Percentiles rank a stretch among this genome's conserved stretches.
phyloP scores from a whole-genome alignment of 2,329 filamentous ascomycete genomes.

The Amesomyces nigricolor region DNA sequence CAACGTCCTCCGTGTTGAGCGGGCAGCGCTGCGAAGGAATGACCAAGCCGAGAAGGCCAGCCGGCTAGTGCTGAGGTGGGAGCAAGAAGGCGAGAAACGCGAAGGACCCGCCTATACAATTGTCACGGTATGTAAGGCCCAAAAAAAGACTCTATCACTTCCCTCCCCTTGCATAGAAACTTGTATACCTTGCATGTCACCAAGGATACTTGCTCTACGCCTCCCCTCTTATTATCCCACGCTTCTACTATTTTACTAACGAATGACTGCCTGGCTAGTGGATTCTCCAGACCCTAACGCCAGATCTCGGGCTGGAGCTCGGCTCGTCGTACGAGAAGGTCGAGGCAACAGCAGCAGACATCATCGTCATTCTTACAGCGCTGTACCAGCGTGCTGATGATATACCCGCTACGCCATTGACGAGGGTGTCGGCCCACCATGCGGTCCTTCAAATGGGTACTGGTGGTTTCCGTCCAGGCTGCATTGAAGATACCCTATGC shows the following conservation, averaged over 20 bases:
- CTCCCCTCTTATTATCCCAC: neutral
- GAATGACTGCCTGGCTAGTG: neutral
- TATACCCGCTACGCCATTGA: neutral
- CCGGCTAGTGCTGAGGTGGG: slow-evolving; percentile 5
- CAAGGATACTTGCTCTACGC: slow-evolving; percentile 1
- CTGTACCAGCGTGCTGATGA: neutral
- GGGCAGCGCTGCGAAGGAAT: neutral
- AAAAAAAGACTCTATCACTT: slow-evolving; percentile 2
- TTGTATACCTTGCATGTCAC: slow-evolving; percentile 2
- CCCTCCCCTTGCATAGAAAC: neutral
- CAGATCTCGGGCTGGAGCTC: neutral
- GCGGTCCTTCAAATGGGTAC: neutral
- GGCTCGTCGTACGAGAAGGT: neutral
- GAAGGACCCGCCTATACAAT: too few species aligned
- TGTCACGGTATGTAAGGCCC: slow-evolving; percentile 3
- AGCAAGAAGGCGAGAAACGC: slow-evolving; percentile 9
- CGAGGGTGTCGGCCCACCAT: neutral
- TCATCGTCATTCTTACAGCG: neutral
- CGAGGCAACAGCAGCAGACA: neutral
- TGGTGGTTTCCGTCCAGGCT: neutral
- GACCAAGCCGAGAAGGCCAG: neutral
- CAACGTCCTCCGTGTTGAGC: slow-evolving; percentile 6
- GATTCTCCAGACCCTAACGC: neutral
- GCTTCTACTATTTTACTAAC: neutral
- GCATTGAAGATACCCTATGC: slow-evolving; percentile 4